These are phyloP conservation scores for Pyracantha coccinea DNA, from an alignment of 331 rosid genomes.

Conservation along the genomic window DNA sequence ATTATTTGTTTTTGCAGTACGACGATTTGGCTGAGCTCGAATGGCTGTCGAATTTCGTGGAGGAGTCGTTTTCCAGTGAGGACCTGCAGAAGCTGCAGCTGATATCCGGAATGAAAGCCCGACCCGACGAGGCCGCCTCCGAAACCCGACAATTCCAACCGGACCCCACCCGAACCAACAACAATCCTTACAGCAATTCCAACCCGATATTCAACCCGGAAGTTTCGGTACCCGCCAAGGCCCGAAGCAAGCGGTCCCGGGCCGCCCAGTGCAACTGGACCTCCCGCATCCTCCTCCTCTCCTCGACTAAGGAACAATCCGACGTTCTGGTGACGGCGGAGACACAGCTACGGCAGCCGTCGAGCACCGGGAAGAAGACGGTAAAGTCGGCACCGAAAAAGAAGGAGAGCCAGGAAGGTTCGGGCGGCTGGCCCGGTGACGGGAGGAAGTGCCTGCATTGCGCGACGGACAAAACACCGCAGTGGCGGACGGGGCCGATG, in stretches of 20 bases:
- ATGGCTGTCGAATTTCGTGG: slow-evolving; percentile 85
- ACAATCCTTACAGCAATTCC: background rate
- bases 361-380: slow-evolving; percentile 12
- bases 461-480: slow-evolving; percentile 87
- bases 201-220: slow-evolving; percentile 33
- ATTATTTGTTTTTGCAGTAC: slow-evolving; percentile 29
- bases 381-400: slow-evolving; percentile 20
- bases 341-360: background rate
- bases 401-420: slow-evolving; percentile 37
- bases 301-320: slow-evolving; percentile 26
- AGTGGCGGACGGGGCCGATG: slow-evolving; percentile 88
- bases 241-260: slow-evolving; percentile 85
- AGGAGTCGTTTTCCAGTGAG: slow-evolving; percentile 83
- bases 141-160: slow-evolving; percentile 24
- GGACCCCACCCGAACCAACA: slow-evolving; percentile 9
- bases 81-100: slow-evolving; percentile 73
- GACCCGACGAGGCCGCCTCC: slow-evolving; percentile 26
- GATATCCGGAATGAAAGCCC: slow-evolving; percentile 59
- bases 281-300: slow-evolving; percentile 55
- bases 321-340: slow-evolving; percentile 14
- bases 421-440: slow-evolving; percentile 19
- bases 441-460: slow-evolving; percentile 84
- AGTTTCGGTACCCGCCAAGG: slow-evolving; percentile 67
- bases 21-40: slow-evolving; percentile 90
- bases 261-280: slow-evolving; percentile 81